Evolutionary conservation across 2,329 filamentous ascomycete genomes (phyloP).

Genomic region (Pestalotiopsis sp.): DNA sequence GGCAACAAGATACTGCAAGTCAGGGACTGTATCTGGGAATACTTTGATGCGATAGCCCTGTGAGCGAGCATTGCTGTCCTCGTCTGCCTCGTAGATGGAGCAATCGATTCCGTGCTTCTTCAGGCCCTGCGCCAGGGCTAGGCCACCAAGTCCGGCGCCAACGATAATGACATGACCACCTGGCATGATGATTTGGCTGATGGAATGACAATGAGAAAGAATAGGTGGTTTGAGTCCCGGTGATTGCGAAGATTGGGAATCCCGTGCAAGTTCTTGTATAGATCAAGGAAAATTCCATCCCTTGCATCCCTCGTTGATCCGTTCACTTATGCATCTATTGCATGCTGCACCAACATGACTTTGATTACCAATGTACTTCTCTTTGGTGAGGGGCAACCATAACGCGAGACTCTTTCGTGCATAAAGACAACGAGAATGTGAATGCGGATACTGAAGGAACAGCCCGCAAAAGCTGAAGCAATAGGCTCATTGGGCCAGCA

Average conservation of each 20-base stretch:
- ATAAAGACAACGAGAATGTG: neutral
- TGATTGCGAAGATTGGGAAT: neutral
- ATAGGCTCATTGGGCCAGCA: too few species aligned
- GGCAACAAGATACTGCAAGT: neutral
- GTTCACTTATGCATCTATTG: neutral
- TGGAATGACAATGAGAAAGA: neutral
- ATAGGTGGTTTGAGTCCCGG: neutral
- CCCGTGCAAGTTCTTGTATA: neutral
- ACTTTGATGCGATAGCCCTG: constrained; percentile 14
- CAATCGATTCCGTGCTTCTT: constrained; percentile 13
- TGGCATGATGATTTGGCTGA: neutral
- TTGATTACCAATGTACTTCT: neutral
- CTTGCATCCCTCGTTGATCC: neutral
- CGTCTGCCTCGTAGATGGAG: constrained; percentile 14
- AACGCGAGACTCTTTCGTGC: neutral
- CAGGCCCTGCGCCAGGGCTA: constrained; percentile 16
- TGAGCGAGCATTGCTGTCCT: neutral
- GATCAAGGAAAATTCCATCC: neutral
- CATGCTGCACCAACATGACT: neutral
- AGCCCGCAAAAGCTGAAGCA: too few species aligned
- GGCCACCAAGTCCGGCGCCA: constrained; percentile 16
- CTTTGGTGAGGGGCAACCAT: neutral
- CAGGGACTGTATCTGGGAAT: neutral
- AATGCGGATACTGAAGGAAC: neutral
- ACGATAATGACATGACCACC: constrained; percentile 16